A percentile compares a stretch with the other conserved stretches of the same genome.
Evolutionary conservation across 2,329 filamentous ascomycete species (phyloP).

Genomic region (Fusarium sp.): DNA sequence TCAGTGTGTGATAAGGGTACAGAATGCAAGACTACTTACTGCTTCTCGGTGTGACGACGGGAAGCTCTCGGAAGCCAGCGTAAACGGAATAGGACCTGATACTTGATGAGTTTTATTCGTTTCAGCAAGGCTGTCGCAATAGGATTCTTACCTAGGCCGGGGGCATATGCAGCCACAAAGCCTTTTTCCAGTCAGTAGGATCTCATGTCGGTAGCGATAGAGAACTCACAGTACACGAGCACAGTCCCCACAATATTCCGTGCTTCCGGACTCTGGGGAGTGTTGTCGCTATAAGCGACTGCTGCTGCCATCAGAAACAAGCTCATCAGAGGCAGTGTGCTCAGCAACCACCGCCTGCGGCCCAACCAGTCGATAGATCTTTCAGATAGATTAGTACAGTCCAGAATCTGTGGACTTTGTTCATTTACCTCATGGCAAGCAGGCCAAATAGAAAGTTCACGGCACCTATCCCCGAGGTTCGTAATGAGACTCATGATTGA

Average conservation of each 20-base stretch:
- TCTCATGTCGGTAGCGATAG: neutral
- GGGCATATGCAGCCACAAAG: neutral
- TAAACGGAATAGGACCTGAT: neutral
- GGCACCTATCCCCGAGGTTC: neutral
- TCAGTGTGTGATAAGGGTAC: neutral
- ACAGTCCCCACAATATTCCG: neutral
- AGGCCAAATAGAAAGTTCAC: neutral
- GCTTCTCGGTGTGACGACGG: conserved; percentile 1
- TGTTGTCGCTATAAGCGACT: neutral
- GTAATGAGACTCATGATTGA: too few relatives aligned
- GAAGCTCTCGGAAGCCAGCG: neutral
- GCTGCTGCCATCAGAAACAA: conserved; percentile 1
- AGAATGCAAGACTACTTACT: neutral
- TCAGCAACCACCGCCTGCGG: neutral
- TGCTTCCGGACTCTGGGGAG: neutral
- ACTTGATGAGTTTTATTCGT: neutral
- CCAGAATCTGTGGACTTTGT: neutral
- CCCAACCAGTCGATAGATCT: neutral
- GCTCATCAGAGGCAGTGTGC: neutral
- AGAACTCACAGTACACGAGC: neutral
- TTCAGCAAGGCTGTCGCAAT: accelerated
- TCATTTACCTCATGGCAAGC: neutral
- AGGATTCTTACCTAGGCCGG: neutral
- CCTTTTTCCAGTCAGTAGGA: neutral
- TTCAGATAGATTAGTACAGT: neutral